Evolutionary conservation across 495 filamentous ascomycete species (phyloP).

Genomic region (Poronia punctata): DNA sequence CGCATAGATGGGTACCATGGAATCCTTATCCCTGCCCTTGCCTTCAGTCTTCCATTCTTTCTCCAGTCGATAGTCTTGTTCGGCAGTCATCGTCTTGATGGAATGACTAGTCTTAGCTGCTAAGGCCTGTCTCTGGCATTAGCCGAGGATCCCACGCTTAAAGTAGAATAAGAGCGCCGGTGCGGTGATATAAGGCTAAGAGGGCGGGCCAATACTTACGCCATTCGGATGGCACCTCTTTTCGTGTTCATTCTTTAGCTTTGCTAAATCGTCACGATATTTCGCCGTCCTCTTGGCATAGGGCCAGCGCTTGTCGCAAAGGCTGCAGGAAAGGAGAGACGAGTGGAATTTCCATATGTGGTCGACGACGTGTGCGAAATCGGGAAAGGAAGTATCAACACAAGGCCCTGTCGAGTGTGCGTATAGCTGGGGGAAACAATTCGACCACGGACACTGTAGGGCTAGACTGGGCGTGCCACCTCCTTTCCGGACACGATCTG

Average conservation of each 20-base stretch:
- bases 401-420: neutral
- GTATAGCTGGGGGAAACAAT: slow-evolving; percentile 4
- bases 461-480: neutral
- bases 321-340: neutral
- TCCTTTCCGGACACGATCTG: neutral
- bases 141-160: too few relatives aligned
- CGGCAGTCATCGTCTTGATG: slow-evolving; percentile 1
- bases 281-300: neutral
- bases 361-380: neutral
- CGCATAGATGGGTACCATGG: neutral
- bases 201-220: neutral
- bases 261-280: neutral
- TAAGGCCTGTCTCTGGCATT: neutral
- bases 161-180: too few relatives aligned
- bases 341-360: slow-evolving; percentile 7
- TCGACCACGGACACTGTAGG: slow-evolving; percentile 6
- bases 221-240: neutral
- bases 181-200: neutral
- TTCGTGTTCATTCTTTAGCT: neutral
- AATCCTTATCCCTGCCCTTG: neutral
- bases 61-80: neutral
- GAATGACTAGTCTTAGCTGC: neutral
- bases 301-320: neutral
- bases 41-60: neutral
- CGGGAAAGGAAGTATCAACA: neutral